Base-by-base conservation (phyloP, 257 asterid species). In the Henckelia pumila region DNA sequence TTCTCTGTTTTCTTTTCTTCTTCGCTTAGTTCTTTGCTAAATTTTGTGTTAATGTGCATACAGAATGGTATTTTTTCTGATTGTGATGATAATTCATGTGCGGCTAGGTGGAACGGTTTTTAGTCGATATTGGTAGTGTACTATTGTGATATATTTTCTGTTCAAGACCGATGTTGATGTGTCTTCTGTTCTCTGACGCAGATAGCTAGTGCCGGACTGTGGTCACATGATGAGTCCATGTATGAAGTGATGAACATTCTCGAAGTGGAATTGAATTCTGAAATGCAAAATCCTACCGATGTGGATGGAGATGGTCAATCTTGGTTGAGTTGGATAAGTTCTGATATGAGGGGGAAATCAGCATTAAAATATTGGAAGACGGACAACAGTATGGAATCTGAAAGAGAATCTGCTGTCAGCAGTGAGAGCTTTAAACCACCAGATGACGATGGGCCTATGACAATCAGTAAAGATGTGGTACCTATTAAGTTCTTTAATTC, bases 131-230 rank as follows among this genome's bases (percentile, higher is more conserved):
- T 0, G 50, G 6, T 40, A 11, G 50, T 40, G 47, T 3, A 28
- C 3, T 25, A 37, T 64, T 76, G 61, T 37, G 9, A 23, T 47
- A 52, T 69, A 61, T 58, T 69, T 58, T 10, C 68, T 53, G 53
- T 70, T 56, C 16, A 52, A 67, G 52, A 22, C 61, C 49, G 55
- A 52, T 55, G 44, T 63, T 21, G 47, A 58, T 61, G 53, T 57
- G 68, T 37, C 53, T 44, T 52, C 66, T 29, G 61, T 61, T 70
- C 55, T 70, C 68, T 75, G 60, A 25, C 84, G 81, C 94, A 93
- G 98, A 86, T 93, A 35, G 85, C 96, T 30, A 85, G 96, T 71
- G 86, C 87, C 60, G 95, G 93, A 64, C 75, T 87, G 85, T 90
- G 96, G 97, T 79, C 88, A 5, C 86, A 84, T 71, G n/a, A 40